Conservation (phyloP, 2,329 filamentous ascomycete genomes). For the Xylariaceae sp. region DNA sequence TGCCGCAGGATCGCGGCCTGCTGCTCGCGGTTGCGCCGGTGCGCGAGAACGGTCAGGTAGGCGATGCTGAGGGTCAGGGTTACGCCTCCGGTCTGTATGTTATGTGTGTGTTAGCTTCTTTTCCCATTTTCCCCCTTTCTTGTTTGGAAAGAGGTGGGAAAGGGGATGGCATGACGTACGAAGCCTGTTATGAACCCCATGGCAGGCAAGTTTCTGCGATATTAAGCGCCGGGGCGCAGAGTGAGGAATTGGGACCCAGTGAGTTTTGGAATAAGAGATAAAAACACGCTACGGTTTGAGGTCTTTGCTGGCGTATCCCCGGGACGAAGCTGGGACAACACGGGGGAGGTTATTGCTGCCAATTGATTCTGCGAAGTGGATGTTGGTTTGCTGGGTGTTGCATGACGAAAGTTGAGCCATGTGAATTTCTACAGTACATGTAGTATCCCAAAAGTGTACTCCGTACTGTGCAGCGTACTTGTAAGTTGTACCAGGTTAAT, state of each 20-base stretch:
- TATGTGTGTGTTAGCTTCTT: conserved; percentile 1
- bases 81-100: conserved; percentile 62
- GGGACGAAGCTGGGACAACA: no score
- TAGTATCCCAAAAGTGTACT: no score
- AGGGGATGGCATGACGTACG: conserved; percentile 44
- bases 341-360: no score
- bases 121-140: background rate
- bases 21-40: conserved; percentile 60
- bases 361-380: no score
- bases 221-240: conserved; percentile 25
- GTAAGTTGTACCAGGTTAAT: no score
- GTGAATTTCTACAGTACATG: no score
- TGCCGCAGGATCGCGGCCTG: conserved; percentile 53
- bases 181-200: conserved; percentile 75
- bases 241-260: conserved; percentile 24
- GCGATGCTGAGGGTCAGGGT: conserved; percentile 68
- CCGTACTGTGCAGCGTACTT: no score
- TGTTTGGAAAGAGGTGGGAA: background rate
- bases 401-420: conserved; percentile 26
- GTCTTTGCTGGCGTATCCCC: no score
- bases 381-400: no score
- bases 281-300: no score
- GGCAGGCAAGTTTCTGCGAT: conserved; percentile 16
- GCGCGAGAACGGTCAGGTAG: conserved; percentile 65
- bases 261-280: background rate